Base-by-base conservation (phyloP, 208 protist genomes). In the Crithidia expoeki region DNA sequence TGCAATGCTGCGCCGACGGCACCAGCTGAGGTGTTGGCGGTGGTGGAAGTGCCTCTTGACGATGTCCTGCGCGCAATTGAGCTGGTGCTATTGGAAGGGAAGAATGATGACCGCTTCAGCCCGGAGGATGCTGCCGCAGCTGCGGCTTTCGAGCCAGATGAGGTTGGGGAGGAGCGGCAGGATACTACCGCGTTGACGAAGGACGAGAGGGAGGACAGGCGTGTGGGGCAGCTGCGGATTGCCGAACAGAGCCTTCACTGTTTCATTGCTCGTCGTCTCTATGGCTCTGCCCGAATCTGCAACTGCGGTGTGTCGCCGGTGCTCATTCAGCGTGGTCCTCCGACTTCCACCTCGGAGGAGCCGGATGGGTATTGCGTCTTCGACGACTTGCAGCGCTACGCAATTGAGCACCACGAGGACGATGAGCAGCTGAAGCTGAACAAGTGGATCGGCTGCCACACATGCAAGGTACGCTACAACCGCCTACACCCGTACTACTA, bases 401-500 rank as follows among this genome's bases (percentile, higher is more conserved):
- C 74, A 25, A 60, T 74, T 14, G 80, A 74, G n/a, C 73, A 85
- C 38, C 63, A 81, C 62, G 72, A 88, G 36, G 56, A 75, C 59
- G 68, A 64, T 33, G 49, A 53, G 28, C 64, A 74, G 53, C 76
- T 96, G 42, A 61, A 70, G 38, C 40, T 91, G 49, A 87, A 74
- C 66, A 76, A 76, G 36, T 86, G 69, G 56, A 64, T 80, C 44
- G 81, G 53, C n/a, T 98, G 96, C 83, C 82, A 97, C 78, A 93
- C 76, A 12, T 98, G 94, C 83, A 90, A 94, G 60, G 81, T 89
- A 25, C 77, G 80, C 19, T 98, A 94, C 79, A 81, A 80, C 32
- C 70, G 85, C 23, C 85, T 99, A 14, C 98, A 99, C 76, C 91
- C 90, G 30, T 99, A 98, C 77, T 99, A 99, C 88, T 95, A 99